Percentiles rank a stretch among this genome's conserved stretches.
These are phyloP conservation scores for Dictyostelium discoideum DNA, from an alignment of 78 protist genomes.

Conservation along the genomic window DNA sequence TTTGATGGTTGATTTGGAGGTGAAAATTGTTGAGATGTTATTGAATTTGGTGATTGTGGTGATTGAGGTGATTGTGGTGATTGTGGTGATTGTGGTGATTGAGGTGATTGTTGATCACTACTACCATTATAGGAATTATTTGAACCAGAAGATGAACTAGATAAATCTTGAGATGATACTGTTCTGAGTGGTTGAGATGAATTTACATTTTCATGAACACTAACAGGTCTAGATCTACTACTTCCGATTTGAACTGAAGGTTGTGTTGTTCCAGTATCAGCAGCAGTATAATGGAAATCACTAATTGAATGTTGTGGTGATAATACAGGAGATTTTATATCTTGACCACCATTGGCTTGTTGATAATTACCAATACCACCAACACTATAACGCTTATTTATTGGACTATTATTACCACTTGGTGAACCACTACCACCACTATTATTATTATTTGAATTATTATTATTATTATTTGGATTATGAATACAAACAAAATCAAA, in stretches of 20 bases:
- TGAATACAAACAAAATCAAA: slow-evolving; percentile 34
- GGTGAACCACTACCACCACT: not conserved
- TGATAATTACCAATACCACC: not conserved
- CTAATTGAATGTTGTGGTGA: not conserved
- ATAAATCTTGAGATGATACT: slow-evolving; percentile 3
- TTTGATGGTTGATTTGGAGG: not conserved
- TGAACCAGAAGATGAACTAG: not conserved
- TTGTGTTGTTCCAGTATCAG: not conserved
- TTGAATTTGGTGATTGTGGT: not conserved
- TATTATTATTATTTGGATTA: not conserved
- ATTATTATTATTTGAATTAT: not conserved
- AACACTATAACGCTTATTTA: not conserved
- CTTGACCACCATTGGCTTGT: not conserved
- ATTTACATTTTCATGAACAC: slow-evolving; percentile 5
- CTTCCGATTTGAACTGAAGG: not conserved
- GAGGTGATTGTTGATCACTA: not conserved
- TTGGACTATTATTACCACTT: not conserved
- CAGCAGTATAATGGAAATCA: not conserved
- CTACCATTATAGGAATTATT: not conserved
- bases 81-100: not conserved
- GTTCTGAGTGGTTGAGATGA: not conserved
- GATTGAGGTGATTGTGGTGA: not conserved
- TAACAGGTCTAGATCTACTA: not conserved
- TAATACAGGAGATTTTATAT: not conserved
- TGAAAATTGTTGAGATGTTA: not conserved